phyloP scores from a whole-genome alignment of 441 rosid genomes.

The Adansonia grandidieri region DNA sequence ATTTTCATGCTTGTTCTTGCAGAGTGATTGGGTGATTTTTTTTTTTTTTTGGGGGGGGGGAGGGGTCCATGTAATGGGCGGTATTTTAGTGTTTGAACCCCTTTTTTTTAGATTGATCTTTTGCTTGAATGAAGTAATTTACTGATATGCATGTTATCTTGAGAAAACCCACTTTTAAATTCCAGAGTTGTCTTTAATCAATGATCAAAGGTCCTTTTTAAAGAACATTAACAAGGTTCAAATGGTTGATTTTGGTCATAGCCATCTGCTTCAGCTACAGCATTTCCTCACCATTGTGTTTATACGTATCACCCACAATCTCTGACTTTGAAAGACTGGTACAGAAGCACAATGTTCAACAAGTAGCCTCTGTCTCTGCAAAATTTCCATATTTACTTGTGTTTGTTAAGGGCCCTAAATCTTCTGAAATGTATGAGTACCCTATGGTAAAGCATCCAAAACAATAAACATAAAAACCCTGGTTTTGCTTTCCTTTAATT shows the following conservation, averaged over 20 bases:
- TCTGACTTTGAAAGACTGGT: not conserved
- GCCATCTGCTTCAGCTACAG: not conserved
- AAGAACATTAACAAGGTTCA: not conserved
- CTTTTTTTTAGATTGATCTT: not conserved
- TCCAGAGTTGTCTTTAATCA: not conserved
- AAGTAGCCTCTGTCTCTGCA: no score
- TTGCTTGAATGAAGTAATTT: not conserved
- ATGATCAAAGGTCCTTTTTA: not conserved
- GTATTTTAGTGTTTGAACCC: not conserved
- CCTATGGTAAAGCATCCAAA: no score
- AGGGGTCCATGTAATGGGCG: not conserved
- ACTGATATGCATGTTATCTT: not conserved
- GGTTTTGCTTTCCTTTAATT: no score
- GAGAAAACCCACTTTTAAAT: not conserved
- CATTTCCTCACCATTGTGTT: not conserved
- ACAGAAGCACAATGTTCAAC: not conserved
- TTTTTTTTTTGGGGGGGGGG: not conserved
- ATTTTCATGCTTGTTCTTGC: slow-evolving; percentile 18
- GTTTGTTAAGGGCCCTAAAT: no score
- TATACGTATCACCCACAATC: no score
- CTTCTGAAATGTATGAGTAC: no score
- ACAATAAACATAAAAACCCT: no score
- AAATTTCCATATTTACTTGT: no score
- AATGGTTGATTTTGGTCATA: not conserved
- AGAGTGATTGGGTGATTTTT: slow-evolving; percentile 16